These are phyloP conservation scores for Verbascum thapsus DNA, from an alignment of 257 asterid genomes.

Conservation along the genomic window DNA sequence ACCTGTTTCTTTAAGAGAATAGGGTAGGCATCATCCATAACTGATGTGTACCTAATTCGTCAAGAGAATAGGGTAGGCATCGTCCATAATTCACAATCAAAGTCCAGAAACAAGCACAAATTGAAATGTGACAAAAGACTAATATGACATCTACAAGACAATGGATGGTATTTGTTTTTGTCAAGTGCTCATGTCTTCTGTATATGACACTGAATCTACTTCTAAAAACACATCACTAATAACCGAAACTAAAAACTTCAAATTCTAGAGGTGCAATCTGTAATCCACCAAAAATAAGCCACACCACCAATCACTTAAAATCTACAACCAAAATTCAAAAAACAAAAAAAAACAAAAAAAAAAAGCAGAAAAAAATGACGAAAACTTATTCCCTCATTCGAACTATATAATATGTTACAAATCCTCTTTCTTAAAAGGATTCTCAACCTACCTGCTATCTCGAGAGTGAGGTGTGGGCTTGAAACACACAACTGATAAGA, in stretches of 20 bases:
- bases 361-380: conserved; percentile 16
- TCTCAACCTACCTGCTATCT: conserved; percentile 67
- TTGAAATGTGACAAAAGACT: no score
- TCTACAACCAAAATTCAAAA: conserved; percentile 37
- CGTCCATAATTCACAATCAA: no score
- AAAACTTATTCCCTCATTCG: conserved; percentile 64
- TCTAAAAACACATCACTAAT: conserved; percentile 37
- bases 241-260: conserved; percentile 46
- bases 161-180: conserved; percentile 24
- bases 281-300: conserved; percentile 46
- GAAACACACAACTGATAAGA: conserved; percentile 29
- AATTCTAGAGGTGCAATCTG: conserved; percentile 41
- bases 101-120: no score
- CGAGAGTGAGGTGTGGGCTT: conserved; percentile 44
- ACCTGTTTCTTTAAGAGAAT: no score
- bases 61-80: no score
- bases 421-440: conserved; percentile 55
- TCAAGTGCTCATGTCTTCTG: conserved; percentile 23
- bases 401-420: conserved; percentile 79
- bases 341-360: conserved; percentile 10
- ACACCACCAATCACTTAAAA: conserved; percentile 45
- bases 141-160: conserved; percentile 35
- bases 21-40: no score
- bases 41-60: no score
- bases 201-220: conserved; percentile 30